Conservation (phyloP, 1,139 yeast species). For the Protomyces gravidus region DNA sequence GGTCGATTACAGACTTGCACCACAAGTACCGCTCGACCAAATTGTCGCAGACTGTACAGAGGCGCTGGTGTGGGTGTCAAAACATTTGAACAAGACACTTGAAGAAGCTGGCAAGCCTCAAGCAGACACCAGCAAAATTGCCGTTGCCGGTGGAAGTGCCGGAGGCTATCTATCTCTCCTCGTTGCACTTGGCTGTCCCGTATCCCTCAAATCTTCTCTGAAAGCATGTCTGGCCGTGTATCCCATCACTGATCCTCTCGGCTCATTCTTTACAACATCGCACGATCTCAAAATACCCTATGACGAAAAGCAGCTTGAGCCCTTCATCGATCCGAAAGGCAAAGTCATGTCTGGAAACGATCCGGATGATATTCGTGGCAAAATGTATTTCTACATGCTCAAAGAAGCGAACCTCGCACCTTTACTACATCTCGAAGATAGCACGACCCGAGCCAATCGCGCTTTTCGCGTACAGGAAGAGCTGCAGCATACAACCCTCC, state of each 20-base stretch:
- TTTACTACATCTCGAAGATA: background rate
- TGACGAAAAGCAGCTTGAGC: background rate
- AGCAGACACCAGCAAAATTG: slow-evolving; percentile 40
- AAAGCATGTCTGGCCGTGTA: slow-evolving; percentile 16
- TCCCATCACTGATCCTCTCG: slow-evolving; percentile 14
- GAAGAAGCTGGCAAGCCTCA: slow-evolving; percentile 27
- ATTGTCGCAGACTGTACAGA: slow-evolving; percentile 47
- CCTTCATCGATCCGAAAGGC: background rate
- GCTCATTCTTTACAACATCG: slow-evolving; percentile 5
- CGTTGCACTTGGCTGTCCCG: slow-evolving; percentile 38
- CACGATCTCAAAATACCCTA: background rate
- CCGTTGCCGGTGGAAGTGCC: slow-evolving; percentile 50
- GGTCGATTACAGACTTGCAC: slow-evolving; percentile 46
- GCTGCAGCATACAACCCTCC: background rate
- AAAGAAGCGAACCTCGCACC: slow-evolving; percentile 8
- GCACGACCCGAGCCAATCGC: background rate
- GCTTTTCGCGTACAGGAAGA: slow-evolving; percentile 1
- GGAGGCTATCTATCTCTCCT: slow-evolving; percentile 50
- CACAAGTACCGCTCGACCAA: slow-evolving; percentile 50
- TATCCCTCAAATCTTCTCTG: background rate
- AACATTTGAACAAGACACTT: background rate
- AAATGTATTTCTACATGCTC: slow-evolving; percentile 12
- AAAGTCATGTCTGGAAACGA: slow-evolving; percentile 7
- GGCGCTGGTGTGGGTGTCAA: slow-evolving; percentile 35
- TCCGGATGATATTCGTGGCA: background rate